These are phyloP conservation scores for Vigna nakashimae DNA, from an alignment of 306 rosid species.

Conservation along the genomic window DNA sequence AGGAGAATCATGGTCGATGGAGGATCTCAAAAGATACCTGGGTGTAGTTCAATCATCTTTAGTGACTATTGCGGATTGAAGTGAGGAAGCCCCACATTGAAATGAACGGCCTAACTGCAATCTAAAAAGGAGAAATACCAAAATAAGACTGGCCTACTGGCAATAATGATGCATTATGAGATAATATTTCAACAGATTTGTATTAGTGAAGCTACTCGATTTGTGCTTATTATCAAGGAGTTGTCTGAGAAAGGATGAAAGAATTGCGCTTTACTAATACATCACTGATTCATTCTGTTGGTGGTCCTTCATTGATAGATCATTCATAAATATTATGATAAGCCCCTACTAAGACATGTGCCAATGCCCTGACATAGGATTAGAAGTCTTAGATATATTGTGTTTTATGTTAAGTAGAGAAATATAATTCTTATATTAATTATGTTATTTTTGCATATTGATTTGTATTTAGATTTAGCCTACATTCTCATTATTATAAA, in stretches of 20 bases:
- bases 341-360: not conserved
- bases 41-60: constrained; percentile 52
- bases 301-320: not conserved
- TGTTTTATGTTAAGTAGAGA: no score
- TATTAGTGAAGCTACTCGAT: constrained; percentile 21
- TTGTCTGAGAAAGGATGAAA: not conserved
- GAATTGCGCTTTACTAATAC: not conserved
- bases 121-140: constrained; percentile 22
- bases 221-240: constrained; percentile 21
- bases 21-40: constrained; percentile 59
- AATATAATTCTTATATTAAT: no score
- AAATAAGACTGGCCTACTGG: constrained; percentile 9
- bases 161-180: not conserved
- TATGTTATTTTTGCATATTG: no score
- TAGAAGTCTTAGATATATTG: not conserved
- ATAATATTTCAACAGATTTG: no score
- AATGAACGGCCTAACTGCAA: not conserved
- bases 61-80: constrained; percentile 28
- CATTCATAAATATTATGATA: not conserved
- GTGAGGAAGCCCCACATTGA: not conserved
- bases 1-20: constrained; percentile 47
- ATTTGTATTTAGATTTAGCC: no score
- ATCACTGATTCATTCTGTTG: not conserved
- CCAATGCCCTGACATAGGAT: not conserved
- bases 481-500: no score